Conservation (phyloP, 306 rosid species). For the Acacia confusa region DNA sequence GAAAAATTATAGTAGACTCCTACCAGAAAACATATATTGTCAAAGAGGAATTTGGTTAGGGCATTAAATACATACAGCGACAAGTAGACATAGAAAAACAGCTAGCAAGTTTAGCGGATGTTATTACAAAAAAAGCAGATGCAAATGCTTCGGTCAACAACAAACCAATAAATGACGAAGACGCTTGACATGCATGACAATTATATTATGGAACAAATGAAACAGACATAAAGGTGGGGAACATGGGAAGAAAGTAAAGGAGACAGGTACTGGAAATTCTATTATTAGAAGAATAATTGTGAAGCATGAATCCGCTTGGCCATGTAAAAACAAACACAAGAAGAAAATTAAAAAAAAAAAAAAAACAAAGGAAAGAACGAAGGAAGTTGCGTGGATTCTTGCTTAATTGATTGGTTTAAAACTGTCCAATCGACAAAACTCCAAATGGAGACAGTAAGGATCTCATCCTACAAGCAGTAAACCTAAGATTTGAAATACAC, state of each 20-base stretch:
- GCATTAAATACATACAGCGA: constrained; percentile 18
- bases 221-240: constrained; percentile 31
- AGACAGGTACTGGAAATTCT: constrained; percentile 31
- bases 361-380: background rate
- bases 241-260: constrained; percentile 26
- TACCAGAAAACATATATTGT: constrained; percentile 23
- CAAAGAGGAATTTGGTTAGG: constrained; percentile 5
- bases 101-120: constrained; percentile 26
- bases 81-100: constrained; percentile 12
- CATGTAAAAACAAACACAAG: constrained; percentile 24
- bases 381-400: constrained; percentile 22
- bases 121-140: constrained; percentile 29
- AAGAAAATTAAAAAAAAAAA: background rate
- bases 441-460: constrained; percentile 36
- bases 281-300: constrained; percentile 33
- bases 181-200: constrained; percentile 18
- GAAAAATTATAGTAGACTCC: constrained; percentile 10
- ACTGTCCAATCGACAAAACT: constrained; percentile 33
- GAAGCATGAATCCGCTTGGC: constrained; percentile 17
- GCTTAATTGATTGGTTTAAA: constrained; percentile 41
- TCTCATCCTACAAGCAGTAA: constrained; percentile 33
- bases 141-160: constrained; percentile 29
- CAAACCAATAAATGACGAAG: constrained; percentile 29
- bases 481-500: constrained; percentile 28
- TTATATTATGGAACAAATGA: constrained; percentile 30